Base-by-base conservation (phyloP, 495 filamentous ascomycete species). In the Penicillium pulvis region DNA sequence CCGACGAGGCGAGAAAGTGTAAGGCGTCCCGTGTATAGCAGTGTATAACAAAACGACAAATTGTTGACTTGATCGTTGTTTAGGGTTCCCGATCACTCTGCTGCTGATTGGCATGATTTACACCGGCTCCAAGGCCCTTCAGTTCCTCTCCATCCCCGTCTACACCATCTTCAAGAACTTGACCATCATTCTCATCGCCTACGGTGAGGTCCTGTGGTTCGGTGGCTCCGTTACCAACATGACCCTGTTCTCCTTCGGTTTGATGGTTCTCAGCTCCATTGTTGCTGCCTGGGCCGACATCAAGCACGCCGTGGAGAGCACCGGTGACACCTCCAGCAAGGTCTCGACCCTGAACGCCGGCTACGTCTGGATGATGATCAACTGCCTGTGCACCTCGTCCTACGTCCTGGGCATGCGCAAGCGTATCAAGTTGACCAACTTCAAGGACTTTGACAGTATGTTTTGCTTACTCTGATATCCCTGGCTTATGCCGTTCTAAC, bases 131-230 rank as follows among this genome's bases (percentile, higher is more conserved):
- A 97, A 97, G 79, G 93, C 94, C 20, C 87, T 99, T 50, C 93
- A 97, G 74, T 98, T 86, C 78, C 88, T 99, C 57, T 96, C 91
- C 17, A 96, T 99, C 52, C 94, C 94, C 12, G 94, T 99, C 4
- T 99, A 99, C 79, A 99, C 94, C 51, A 99, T 99, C 74, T 99
- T 99, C 85, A 99, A 99, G 83, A 99, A 99, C 74, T 74, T 99
- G 80, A 98, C 94, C 51, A 99, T 94, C 74, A 99, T 99, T 64
- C 85, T 98, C 36, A 98, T 98, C 67, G 94, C 94, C 51, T 99
- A 99, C 67, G 94, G 94, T 58, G 94, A 99, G 78, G 94, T 99
- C 28, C 82, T 99, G 56, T 99, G 94, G 94, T 99, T 99, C 70
- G 94, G 94, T 59, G 94, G 94, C 69, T 92, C 89, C 42, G 94